Percentiles rank a stretch among this genome's conserved stretches.
These are phyloP conservation scores for Cryptococcus sp. DNA, from an alignment of 1,284 basidiomycete species.

Conservation along the genomic window DNA sequence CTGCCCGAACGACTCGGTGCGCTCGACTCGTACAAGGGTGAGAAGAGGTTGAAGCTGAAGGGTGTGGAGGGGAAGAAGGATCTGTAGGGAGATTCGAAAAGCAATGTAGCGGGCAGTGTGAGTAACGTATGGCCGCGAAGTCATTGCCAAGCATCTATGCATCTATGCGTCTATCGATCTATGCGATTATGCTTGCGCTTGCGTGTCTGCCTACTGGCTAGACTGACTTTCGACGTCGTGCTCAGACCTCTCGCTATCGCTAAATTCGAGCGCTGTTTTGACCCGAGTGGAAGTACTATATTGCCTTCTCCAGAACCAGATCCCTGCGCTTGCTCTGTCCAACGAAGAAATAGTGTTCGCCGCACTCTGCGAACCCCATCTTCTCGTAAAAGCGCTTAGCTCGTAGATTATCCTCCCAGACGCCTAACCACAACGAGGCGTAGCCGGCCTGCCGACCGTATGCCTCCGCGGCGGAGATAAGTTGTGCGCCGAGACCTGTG, in stretches of 20 bases:
- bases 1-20: conserved; percentile 80
- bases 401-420: conserved; percentile 32
- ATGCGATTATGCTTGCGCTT: too few species aligned
- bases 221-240: too few species aligned
- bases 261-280: too few species aligned
- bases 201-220: too few species aligned
- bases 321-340: conserved; percentile 18
- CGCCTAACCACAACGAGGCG: conserved; percentile 34
- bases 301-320: conserved; percentile 19
- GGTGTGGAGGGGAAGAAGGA: conserved; percentile 10
- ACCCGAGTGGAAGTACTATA: not conserved
- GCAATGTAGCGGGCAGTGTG: too few species aligned
- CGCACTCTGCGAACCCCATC: conserved; percentile 20
- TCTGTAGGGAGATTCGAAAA: not conserved
- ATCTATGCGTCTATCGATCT: too few species aligned
- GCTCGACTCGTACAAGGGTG: conserved; percentile 61
- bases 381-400: conserved; percentile 32
- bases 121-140: too few species aligned
- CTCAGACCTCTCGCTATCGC: too few species aligned
- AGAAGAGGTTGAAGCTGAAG: conserved; percentile 22
- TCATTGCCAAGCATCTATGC: too few species aligned
- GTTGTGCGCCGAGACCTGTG: conserved; percentile 17
- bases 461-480: conserved; percentile 20
- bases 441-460: conserved; percentile 20
- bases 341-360: conserved; percentile 17